Base-by-base conservation (phyloP, 495 filamentous ascomycete genomes). In the Trichoderma virens region DNA sequence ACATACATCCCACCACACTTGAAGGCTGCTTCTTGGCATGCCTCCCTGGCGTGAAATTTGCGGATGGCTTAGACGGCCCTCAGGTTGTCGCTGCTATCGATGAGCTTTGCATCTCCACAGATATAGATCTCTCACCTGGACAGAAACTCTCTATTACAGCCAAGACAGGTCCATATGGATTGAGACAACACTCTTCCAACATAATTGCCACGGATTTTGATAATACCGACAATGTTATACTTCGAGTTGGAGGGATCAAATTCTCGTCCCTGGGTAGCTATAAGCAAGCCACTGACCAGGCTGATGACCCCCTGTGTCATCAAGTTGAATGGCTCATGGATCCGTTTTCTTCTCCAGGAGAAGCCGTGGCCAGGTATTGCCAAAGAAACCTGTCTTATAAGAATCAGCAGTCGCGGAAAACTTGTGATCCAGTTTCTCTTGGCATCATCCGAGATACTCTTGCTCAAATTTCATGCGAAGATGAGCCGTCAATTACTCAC, bases 1-100 rank as follows among this genome's bases (percentile, higher is more conserved):
- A 80, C 23, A 71, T 81, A 30, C 79, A 82, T 54, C 79, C 79
- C 8, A 68, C 76, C 7, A 75, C 74, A 6, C 69, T 76, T 8
- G 74, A 75, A 60, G 62, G 70, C 54, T 68, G 73, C 30, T 70
- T 76, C 63, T 71, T 56, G 51, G 8, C 51, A 13, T 28, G 23
- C 51, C 51, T 56, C 11, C 7, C 51, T 5, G 51, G 51, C 5
- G 51, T 56, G 20, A 56, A 30, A 72, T 25, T 66, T 70, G 63
- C 32, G 70, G 16, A 67, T 74, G 65, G 70, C 69, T 14, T 70
- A 65, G 51, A 56, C 23, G 51, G 51, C 27, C 25, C 51, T 18
- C 51, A 56, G 30, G 51, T 56, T 14, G 51, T 56, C 23, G 4
- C 25, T 25, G 11, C 51, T 14, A 56, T 56, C 11, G 51, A 56